Conservation (phyloP, 306 rosid species). For the Quercus agrifolia region DNA sequence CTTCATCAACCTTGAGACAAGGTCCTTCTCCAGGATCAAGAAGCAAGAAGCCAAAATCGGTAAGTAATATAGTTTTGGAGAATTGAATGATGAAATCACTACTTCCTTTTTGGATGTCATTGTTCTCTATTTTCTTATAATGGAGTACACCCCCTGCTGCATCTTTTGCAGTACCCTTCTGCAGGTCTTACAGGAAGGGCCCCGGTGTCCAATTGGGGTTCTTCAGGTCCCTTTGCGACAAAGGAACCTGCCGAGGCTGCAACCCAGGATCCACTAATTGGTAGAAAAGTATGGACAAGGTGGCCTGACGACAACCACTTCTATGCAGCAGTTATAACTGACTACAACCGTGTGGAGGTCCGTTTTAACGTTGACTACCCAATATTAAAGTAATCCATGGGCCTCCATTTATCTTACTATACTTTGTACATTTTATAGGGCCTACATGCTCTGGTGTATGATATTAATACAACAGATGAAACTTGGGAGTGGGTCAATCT, state of each 20-base stretch:
- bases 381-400: neutral
- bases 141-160: constrained; percentile 52
- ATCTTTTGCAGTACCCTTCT: constrained; percentile 51
- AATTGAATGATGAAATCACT: constrained; percentile 1
- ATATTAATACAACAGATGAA: constrained; percentile 43
- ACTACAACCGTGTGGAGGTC: constrained; percentile 68
- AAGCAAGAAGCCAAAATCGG: constrained; percentile 62
- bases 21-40: constrained; percentile 57
- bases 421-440: constrained; percentile 29
- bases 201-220: constrained; percentile 50
- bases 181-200: constrained; percentile 51
- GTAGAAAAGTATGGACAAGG: constrained; percentile 88
- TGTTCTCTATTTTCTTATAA: constrained; percentile 7
- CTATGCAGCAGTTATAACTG: constrained; percentile 87
- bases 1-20: constrained; percentile 55
- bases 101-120: neutral
- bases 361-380: neutral
- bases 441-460: constrained; percentile 56
- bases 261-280: constrained; percentile 56
- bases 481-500: constrained; percentile 69
- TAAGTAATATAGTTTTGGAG: constrained; percentile 26
- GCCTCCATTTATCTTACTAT: neutral
- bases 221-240: constrained; percentile 51
- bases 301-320: constrained; percentile 97
- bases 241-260: constrained; percentile 48